Evolutionary conservation across 2,329 filamentous ascomycete species (phyloP), one percentile per base, ranked within the genome.

Genomic region (Penicillium fuscoglaucum): DNA sequence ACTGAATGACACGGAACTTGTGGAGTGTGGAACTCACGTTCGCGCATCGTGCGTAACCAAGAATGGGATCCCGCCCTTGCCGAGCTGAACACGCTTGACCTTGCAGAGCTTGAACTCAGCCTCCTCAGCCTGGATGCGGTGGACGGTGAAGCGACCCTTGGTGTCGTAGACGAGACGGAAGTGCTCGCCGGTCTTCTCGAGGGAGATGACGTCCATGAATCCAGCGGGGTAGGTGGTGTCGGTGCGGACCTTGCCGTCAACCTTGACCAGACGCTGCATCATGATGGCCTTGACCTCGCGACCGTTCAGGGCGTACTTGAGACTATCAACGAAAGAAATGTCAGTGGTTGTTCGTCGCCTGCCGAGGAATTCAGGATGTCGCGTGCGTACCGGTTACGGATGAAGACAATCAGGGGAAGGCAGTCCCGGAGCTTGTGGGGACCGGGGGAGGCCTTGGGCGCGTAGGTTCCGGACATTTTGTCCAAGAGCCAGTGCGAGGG

Each of bases 1-100:
- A 89, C 93, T 97, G 93, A 97, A 93, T 95, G 93, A 97, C 91
- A 90, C 90, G 84, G 87, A 83, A 89, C 74, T 76, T 72, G 61
- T 66, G 65, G 87, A 73, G 71, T 71, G 74, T 64, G 67, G 68
- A 90, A 98, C 93, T 96, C 86, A 99, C 93, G 95, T 99, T 92
- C 95, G 90, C 84, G 95, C 95, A 95, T 99, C 95, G 91, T 99
- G 95, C 93, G 95, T 99, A 91, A 99, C 95, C 92, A 98, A 97
- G 93, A 96, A 99, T 96, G 95, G 95, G 89, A 99, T 96, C 86
- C 93, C 95, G 84, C 95, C 96, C 83, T 92, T 93, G 86, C 95
- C 95, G 76, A 99, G 88, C 87, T 99, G 95, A 66, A 99, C 95
- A 77, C 93, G 90, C 91, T 97, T 97, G 85, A 99, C 95, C 88